phyloP scores from a whole-genome alignment of 2,329 filamentous ascomycete genomes.

The Colletotrichum sp. region DNA sequence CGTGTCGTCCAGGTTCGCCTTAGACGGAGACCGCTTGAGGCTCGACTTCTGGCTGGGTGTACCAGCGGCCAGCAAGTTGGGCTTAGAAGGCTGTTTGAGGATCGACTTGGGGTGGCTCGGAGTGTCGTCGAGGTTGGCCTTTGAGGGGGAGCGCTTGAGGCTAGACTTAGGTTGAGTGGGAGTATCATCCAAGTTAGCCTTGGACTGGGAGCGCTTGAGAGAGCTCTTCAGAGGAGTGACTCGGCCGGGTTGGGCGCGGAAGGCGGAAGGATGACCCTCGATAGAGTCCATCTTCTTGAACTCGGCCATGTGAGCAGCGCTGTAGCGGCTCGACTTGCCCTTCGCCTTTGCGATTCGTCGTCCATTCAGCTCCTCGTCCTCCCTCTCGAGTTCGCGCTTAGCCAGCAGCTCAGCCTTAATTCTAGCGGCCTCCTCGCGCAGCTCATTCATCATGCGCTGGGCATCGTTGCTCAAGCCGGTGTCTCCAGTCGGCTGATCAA shows the following conservation, averaged over 20 bases:
- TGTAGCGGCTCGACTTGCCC: constrained; percentile 80
- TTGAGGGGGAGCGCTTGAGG: constrained; percentile 36
- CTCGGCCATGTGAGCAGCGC: constrained; percentile 82
- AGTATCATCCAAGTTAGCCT: constrained; percentile 44
- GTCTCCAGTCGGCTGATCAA: constrained; percentile 54
- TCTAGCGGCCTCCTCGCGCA: constrained; percentile 56
- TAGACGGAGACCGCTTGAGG: constrained; percentile 46
- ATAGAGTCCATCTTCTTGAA: constrained; percentile 99
- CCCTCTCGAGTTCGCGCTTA: constrained; percentile 61
- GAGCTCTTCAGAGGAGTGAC: constrained; percentile 51
- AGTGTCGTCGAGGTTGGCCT: constrained; percentile 36
- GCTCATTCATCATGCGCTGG: constrained; percentile 66
- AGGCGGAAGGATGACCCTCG: constrained; percentile 81
- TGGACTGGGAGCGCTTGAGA: constrained; percentile 49
- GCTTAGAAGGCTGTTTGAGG: constrained; percentile 52
- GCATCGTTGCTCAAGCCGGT: constrained; percentile 66
- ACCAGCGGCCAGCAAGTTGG: constrained; percentile 32
- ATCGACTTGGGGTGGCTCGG: constrained; percentile 27
- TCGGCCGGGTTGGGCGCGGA: constrained; percentile 63
- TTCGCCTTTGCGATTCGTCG: constrained; percentile 83
- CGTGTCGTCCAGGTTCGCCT: constrained; percentile 69
- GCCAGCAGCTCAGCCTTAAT: constrained; percentile 35
- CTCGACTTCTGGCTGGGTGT: constrained; percentile 36
- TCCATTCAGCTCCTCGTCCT: constrained; percentile 45
- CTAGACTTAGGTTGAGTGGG: constrained; percentile 36